Evolutionary conservation across 352 stramenopile species (phyloP), one percentile per base, ranked within the genome.

Genomic region (Pythium phragmitis): DNA sequence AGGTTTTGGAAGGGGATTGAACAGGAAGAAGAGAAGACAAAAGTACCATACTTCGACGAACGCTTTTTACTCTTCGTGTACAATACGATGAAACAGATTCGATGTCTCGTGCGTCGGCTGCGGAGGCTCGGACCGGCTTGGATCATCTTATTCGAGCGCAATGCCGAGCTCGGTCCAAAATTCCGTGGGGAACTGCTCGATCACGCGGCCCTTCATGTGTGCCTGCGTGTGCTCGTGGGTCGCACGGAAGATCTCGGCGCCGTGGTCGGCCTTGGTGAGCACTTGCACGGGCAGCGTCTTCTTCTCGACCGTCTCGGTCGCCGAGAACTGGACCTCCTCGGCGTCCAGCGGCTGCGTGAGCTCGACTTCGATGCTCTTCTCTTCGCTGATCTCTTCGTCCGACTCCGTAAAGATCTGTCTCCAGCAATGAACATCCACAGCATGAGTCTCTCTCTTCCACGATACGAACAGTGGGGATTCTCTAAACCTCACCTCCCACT

Each of bases 171-270:
- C 79, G 3, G 70, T 60, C 83, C 80, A 92, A n/a, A 87, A 72
- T 6, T 69, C 52, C 2, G 60, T 36, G 19, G 82, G 80, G 56
- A 92, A 92, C 58, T 85, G 78, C 3, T 77, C 73, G n/a, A 87
- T 65, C 17, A 90, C 79, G 21, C 79, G 80, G 21, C 70, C 55
- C 28, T 80, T 77, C 82, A 89, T 91, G 65, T 88, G 74, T n/a
- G 57, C 36, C 46, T 91, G 74, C 21, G 80, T 89, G 48, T 78
- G 73, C 45, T 70, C 42, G 57, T 91, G 65, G 16, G 52, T 70
- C 9, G 81, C 70, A 7, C 72, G 73, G 42, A 75, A 65, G 30
- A 80, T 73, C 52, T 81, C 54, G 36, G 88, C 71, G 0, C 80
- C 82, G 49, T 89, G 70, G 30, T 88, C 70, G 13, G 65, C 69